Base-by-base conservation (phyloP, 495 filamentous ascomycete genomes). In the Neurospora sp. region DNA sequence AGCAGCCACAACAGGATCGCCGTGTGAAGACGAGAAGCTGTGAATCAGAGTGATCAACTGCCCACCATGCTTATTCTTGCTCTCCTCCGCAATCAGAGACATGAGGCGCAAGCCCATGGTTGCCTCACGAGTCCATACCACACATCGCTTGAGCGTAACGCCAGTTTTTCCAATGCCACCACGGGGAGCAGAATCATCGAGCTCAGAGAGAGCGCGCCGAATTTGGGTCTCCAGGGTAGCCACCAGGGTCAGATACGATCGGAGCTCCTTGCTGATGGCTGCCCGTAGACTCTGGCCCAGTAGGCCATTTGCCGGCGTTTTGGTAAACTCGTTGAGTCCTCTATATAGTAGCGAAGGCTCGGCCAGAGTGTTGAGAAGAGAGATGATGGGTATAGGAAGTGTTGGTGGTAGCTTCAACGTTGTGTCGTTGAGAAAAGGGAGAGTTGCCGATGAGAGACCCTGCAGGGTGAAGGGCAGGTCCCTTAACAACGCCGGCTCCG, bases 91-190 rank as follows among this genome's bases (percentile, higher is more conserved):
- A 78, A 98, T 97, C 73, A 97, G 76, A 74, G 92, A 94, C 93
- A 99, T 94, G 71, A 99, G 84, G 21, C 96, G 92, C 76, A 99
- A 83, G 0, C 94, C 96, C 93, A 98, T 96, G 5, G 96, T 98
- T 7, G 96, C 93, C 81, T 98, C 96, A 74, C 95, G 89, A 7
- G 94, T 98, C 96, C 96, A 99, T 19, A 99, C 90, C 24, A 98
- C 92, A 78, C 96, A 99, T 73, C 96, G 87, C 78, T 98, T 98
- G 69, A 99, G 84, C 1, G 96, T 98, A 34, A 99, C 95, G n/a
- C 93, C 93, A 9, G 92, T 92, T 76, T 94, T 97, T 13, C 93
- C 90, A 59, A 94, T 87, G 11, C 90, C 89, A 42, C 87, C 87
- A 72, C 89, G 84, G 1, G 90, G 86, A 36, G 90, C 88, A 21